Evolutionary conservation across 805 yeast species (phyloP), one percentile per base, ranked within the genome.

Genomic region (Wickerhamiella parazyma): DNA sequence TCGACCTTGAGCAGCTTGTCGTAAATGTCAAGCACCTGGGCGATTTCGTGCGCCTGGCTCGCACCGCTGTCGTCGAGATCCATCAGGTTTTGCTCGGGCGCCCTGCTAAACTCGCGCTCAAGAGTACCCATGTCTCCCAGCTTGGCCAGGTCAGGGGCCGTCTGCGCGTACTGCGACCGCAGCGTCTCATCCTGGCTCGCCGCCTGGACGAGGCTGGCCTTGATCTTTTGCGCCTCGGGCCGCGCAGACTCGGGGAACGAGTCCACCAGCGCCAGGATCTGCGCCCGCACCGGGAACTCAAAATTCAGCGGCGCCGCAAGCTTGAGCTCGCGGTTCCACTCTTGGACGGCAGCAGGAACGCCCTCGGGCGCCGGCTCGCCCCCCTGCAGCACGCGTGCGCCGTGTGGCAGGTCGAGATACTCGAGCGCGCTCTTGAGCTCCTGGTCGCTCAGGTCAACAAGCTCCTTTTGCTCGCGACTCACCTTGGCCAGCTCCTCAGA

Each of bases 401-500:
- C 2, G 82, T 71, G 36, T 1, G 95, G 95, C 44, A 89, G 65
- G 45, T 79, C 78, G 50, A 85, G 70, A 52, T 73, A 85, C 53
- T 86, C 97, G 46, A 86, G 68, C 8, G 83, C 83, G 1, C 95
- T 82, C 2, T 69, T 61, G 38, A 80, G 69, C 55, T 87, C 91
- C 58, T 83, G 81, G 54, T 84, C 75, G 0, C 94, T 80, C 8
- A 86, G 71, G 45, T 82, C 87, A 18, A 76, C 71, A 47, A 70
- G 70, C 48, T 87, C 96, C 36, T 77, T 69, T 55, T 84, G 86
- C 35, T 66, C 69, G 54, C 97, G 71, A 37, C 85, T 61, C 29
- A 83, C 62, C 49, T 72, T 76, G 0, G 95, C 89, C 59, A 84
- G 81, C 57, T 83, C 86, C 57, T 89, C 98, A 0, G 95, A 80